Evolutionary conservation across 192 early-diverging fungal species (phyloP).

Genomic region (Coemansia sp.): DNA sequence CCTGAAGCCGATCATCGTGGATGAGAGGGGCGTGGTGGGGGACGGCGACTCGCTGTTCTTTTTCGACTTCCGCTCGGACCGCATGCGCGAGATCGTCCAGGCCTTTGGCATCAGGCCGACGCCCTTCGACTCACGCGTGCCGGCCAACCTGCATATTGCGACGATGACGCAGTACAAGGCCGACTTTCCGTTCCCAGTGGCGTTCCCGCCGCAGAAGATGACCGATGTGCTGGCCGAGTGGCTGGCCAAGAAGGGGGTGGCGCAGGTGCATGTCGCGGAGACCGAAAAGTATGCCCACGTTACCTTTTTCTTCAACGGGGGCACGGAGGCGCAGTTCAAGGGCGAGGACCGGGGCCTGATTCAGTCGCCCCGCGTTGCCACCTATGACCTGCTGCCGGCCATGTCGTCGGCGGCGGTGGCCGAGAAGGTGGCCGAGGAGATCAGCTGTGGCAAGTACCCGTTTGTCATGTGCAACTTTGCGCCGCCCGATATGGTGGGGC

Average conservation of each 20-base stretch:
- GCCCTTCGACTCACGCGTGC: constrained; percentile 78
- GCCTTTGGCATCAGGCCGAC: constrained; percentile 82
- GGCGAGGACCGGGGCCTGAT: constrained; percentile 89
- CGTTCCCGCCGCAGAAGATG: constrained; percentile 97
- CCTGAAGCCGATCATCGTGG: constrained; percentile 95
- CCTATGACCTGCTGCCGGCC: constrained; percentile 94
- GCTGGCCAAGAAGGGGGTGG: constrained; percentile 82
- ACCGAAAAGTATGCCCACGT: constrained; percentile 99
- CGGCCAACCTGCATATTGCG: constrained; percentile 79
- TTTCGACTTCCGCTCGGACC: constrained; percentile 98
- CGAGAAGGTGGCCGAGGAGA: constrained; percentile 83
- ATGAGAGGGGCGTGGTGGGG: constrained; percentile 71
- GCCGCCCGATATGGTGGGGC: constrained; percentile 95
- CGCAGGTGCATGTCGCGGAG: constrained; percentile 97
- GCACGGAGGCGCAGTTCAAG: constrained; percentile 86
- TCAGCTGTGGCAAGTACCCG: constrained; percentile 76
- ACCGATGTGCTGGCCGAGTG: constrained; percentile 97
- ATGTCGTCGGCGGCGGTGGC: constrained; percentile 91
- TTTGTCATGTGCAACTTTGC: constrained; percentile 99
- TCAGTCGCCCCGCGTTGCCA: constrained; percentile 91
- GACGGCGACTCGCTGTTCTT: constrained; percentile 92
- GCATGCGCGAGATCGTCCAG: constrained; percentile 91
- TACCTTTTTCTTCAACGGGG: constrained; percentile 99
- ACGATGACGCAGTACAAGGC: constrained; percentile 98
- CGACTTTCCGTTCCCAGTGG: constrained; percentile 92